A percentile compares a stretch with the other conserved stretches of the same genome.
Conservation (phyloP, 352 stramenopile genomes). For the Globisporangium cylindrosporum region DNA sequence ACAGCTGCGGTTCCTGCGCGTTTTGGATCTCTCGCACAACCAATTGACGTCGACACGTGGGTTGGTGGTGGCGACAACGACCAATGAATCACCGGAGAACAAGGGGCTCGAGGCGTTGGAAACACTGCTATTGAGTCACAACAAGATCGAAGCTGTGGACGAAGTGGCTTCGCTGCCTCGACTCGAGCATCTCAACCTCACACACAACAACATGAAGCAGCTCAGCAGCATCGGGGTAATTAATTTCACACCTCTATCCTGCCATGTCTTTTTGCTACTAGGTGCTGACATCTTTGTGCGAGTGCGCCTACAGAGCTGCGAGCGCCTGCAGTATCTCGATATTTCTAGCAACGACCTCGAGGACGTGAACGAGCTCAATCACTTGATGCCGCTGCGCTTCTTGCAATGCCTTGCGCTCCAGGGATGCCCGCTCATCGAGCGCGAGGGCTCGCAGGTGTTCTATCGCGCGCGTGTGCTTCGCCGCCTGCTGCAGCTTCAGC, state of each 20-base stretch:
- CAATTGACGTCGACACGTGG: constrained; percentile 38
- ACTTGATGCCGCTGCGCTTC: constrained; percentile 38
- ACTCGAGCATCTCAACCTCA: constrained; percentile 47
- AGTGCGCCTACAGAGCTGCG: constrained; percentile 35
- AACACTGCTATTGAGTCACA: constrained; percentile 49
- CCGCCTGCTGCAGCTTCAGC: constrained; percentile 50
- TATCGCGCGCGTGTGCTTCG: constrained; percentile 65
- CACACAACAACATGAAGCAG: constrained; percentile 49
- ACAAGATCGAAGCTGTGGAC: constrained; percentile 49
- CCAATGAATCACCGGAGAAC: neutral
- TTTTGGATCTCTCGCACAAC: constrained; percentile 74
- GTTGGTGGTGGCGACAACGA: constrained; percentile 18
- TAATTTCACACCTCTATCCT: neutral
- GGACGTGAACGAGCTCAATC: constrained; percentile 65
- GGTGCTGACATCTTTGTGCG: neutral
- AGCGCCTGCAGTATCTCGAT: constrained; percentile 50
- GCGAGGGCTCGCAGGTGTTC: constrained; percentile 36
- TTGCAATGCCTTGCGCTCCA: constrained; percentile 43
- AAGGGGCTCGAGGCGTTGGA: constrained; percentile 43
- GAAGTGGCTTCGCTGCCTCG: constrained; percentile 43
- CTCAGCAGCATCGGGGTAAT: constrained; percentile 43
- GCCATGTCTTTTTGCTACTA: neutral
- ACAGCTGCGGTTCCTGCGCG: constrained; percentile 54
- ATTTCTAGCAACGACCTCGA: constrained; percentile 44
- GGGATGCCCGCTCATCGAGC: constrained; percentile 39